These are phyloP conservation scores for Rhinocladiella mackenziei DNA, from an alignment of 2,329 filamentous ascomycete species.

Conservation along the genomic window DNA sequence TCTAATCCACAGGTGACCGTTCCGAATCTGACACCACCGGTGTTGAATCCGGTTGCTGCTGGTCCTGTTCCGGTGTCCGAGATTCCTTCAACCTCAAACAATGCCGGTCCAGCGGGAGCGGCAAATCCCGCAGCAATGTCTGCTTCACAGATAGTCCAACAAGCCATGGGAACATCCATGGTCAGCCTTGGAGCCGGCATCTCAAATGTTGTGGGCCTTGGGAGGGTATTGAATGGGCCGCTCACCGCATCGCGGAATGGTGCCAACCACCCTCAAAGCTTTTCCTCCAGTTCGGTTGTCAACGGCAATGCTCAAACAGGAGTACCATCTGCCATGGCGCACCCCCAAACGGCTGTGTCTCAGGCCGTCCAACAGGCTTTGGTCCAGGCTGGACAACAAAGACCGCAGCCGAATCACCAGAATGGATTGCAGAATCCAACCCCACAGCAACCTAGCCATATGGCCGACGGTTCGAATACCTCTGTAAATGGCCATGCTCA, in stretches of 20 bases:
- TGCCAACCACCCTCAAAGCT: slow-evolving; percentile 12
- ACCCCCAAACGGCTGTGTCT: slow-evolving; percentile 12
- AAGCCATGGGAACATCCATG: slow-evolving; percentile 23
- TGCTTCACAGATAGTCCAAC: slow-evolving; percentile 27
- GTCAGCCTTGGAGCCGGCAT: slow-evolving; percentile 24
- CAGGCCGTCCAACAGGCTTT: slow-evolving; percentile 16
- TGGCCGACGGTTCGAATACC: background rate
- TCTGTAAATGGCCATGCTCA: background rate
- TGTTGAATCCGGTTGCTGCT: slow-evolving; percentile 35
- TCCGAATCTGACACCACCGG: slow-evolving; percentile 28
- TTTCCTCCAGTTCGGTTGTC: slow-evolving; percentile 8
- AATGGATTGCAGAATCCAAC: background rate
- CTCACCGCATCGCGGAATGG: slow-evolving; percentile 3
- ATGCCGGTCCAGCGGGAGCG: slow-evolving; percentile 4
- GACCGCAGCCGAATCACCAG: background rate
- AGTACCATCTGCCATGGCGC: slow-evolving; percentile 10
- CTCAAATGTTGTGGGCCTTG: slow-evolving; percentile 24
- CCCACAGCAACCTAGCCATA: slow-evolving; percentile 5
- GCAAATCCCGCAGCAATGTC: slow-evolving; percentile 18
- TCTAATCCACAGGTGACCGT: slow-evolving; percentile 3
- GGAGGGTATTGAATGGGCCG: slow-evolving; percentile 12
- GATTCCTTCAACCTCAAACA: slow-evolving; percentile 4
- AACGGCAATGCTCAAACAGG: slow-evolving; percentile 10
- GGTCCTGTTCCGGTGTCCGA: slow-evolving; percentile 21
- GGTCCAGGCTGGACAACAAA: slow-evolving; percentile 6